These are phyloP conservation scores for Teratosphaeria destructans DNA, from an alignment of 2,329 filamentous ascomycete species.

Conservation along the genomic window DNA sequence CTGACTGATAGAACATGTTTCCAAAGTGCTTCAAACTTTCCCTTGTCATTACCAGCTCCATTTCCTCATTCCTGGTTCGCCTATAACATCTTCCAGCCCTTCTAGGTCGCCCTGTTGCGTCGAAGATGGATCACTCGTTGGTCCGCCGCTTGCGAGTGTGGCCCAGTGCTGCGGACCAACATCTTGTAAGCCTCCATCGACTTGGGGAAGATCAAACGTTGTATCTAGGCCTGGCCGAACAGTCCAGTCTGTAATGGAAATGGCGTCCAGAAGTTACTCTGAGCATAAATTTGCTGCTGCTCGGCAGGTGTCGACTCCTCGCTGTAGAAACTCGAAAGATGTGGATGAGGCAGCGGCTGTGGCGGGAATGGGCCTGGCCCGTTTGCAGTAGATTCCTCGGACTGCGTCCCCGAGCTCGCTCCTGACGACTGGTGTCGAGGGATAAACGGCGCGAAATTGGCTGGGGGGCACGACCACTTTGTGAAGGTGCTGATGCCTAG, in stretches of 20 bases:
- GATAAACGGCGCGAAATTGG: conserved; percentile 23
- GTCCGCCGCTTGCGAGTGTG: neutral
- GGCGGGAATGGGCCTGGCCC: conserved; percentile 12
- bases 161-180: conserved; percentile 6
- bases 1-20: neutral
- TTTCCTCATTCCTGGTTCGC: neutral
- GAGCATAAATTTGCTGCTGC: conserved; percentile 5
- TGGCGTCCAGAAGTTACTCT: conserved; percentile 29
- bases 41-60: conserved; percentile 9
- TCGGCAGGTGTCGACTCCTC: conserved; percentile 15
- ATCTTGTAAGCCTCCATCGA: conserved; percentile 2
- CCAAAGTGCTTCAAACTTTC: neutral
- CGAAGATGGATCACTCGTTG: conserved; percentile 1
- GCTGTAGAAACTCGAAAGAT: conserved; percentile 16
- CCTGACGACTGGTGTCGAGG: conserved; percentile 14
- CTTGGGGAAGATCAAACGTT: conserved; percentile 10
- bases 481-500: neutral
- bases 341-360: conserved; percentile 6
- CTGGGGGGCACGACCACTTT: conserved; percentile 11
- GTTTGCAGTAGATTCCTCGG: conserved; percentile 14
- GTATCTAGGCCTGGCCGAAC: conserved; percentile 9
- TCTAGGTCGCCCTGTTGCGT: conserved; percentile 10
- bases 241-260: conserved; percentile 30
- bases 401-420: conserved; percentile 10
- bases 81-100: conserved; percentile 5